Conservation (phyloP, 1,139 yeast genomes). For the Groenewaldozyma auringiensis region DNA sequence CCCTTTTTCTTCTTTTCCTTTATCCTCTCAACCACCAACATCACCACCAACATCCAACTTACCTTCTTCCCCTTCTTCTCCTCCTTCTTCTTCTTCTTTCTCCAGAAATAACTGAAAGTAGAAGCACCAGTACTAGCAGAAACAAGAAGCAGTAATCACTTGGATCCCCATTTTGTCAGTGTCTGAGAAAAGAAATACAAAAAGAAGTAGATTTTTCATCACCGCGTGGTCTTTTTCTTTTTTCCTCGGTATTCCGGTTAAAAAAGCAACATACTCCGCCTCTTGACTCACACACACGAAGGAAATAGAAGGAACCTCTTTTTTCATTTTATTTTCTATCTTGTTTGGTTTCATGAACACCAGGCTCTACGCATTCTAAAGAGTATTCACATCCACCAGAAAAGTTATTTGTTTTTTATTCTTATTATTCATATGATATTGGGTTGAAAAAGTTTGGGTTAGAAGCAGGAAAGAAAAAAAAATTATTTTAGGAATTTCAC, state of each 20-base stretch:
- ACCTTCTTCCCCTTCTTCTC: neutral
- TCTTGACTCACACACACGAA: neutral
- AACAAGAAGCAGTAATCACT: too few relatives aligned
- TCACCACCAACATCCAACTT: neutral
- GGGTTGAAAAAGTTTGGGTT: neutral
- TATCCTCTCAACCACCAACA: neutral
- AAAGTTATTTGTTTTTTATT: too few relatives aligned
- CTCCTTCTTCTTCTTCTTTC: neutral
- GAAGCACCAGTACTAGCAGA: too few relatives aligned
- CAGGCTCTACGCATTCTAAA: too few relatives aligned
- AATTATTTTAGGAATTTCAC: too few relatives aligned
- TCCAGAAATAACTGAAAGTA: too few relatives aligned
- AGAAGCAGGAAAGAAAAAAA: neutral
- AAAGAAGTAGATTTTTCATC: neutral
- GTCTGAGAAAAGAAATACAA: too few relatives aligned
- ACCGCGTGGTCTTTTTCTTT: neutral
- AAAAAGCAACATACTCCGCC: neutral
- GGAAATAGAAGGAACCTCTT: neutral
- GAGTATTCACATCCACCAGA: too few relatives aligned
- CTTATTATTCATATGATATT: neutral
- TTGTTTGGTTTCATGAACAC: neutral
- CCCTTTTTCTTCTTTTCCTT: neutral
- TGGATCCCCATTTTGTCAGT: too few relatives aligned
- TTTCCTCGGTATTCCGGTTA: neutral
- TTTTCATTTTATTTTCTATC: neutral